Base-by-base conservation (phyloP, 176 grass and related monocot genomes). In the Tillandsia leiboldiana region DNA sequence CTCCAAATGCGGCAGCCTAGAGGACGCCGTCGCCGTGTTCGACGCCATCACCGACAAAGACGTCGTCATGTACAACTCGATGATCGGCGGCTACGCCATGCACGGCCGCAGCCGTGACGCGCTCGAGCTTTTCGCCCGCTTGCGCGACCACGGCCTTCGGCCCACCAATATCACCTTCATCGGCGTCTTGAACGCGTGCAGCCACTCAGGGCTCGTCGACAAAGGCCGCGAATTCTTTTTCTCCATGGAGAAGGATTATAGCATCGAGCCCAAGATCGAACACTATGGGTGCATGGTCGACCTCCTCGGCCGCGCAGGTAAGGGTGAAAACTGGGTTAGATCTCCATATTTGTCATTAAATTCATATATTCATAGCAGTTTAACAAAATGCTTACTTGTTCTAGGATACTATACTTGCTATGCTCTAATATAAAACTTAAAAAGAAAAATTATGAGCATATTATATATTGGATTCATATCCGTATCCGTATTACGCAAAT, bases 91-190 rank as follows among this genome's bases (percentile, higher is more conserved):
- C 1, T 89, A 85, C 17, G 88, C 88, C 8, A 90, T 96, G 93
- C 93, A 96, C 51, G 93, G 89, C 12, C 53, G 70, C 10, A 84
- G 81, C 65, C 70, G 64, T 0, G 72, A 83, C 66, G 86, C 89
- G 3, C 61, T 96, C 2, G 69, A 69, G 71, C 57, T 85, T 62
- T 92, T 96, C 33, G 13, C 14, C 4, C 64, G 61, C 33, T 51
- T 97, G 22, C 65, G 15, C 3, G 53, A 26, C 0, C 69, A 84
- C 69, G 86, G 81, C 4, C 69, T 92, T 51, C 53, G 23, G 71
- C 93, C 86, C 1, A 97, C 89, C 2, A 74, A 97, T 64, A 89
- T 97, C 77, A 97, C 89, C 51, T 97, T 97, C 79, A 92, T 97
- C 8, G 86, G 79, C 0, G 72, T 97, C 18, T 81, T 97, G 64